These are phyloP conservation scores for Ceratocystis albifundus DNA, from an alignment of 2,329 filamentous ascomycete species.

Conservation along the genomic window DNA sequence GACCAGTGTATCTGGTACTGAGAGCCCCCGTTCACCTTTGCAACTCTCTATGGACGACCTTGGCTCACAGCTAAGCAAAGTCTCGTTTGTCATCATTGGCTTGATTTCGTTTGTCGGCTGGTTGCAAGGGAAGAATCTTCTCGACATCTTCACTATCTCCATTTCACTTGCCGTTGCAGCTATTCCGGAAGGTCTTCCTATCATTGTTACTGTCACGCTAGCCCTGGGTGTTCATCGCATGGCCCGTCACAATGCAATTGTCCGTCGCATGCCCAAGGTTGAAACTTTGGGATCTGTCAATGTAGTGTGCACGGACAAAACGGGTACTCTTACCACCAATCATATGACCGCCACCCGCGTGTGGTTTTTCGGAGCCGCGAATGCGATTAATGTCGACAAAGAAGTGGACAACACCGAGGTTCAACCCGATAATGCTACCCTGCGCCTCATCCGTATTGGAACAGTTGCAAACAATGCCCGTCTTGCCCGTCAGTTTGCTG, in stretches of 20 bases:
- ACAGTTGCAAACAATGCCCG: constrained; percentile 95
- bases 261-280: constrained; percentile 88
- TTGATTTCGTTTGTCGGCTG: constrained; percentile 87
- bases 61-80: constrained; percentile 89
- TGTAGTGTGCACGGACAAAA: constrained; percentile 98
- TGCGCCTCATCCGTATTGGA: constrained; percentile 76
- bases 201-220: constrained; percentile 94
- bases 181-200: constrained; percentile 89
- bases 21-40: constrained; percentile 84
- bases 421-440: constrained; percentile 59
- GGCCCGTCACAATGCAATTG: constrained; percentile 90
- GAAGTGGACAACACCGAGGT: constrained; percentile 44
- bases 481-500: constrained; percentile 59
- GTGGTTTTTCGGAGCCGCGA: constrained; percentile 73
- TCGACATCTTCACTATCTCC: constrained; percentile 96
- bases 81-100: constrained; percentile 88
- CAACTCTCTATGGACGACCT: constrained; percentile 97
- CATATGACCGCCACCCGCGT: constrained; percentile 97
- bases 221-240: constrained; percentile 91
- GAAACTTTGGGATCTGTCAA: constrained; percentile 98
- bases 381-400: constrained; percentile 42
- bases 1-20: constrained; percentile 83
- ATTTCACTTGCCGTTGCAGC: constrained; percentile 93
- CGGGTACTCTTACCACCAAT: constrained; percentile 88
- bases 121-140: constrained; percentile 72